Base-by-base conservation (phyloP, 73 alveolate species). In the Breviolum minutum region DNA sequence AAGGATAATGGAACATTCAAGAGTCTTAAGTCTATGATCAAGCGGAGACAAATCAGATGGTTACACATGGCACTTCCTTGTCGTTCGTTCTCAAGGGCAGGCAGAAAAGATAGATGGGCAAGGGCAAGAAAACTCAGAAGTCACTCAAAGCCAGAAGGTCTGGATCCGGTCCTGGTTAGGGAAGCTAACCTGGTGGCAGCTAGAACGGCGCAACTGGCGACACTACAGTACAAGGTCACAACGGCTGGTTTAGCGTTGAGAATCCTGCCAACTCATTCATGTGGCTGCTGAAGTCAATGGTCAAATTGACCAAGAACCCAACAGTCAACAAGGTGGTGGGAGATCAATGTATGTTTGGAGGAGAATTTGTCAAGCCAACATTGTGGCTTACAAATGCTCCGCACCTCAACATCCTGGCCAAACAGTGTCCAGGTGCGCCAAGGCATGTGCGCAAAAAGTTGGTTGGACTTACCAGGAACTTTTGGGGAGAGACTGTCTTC, bases 351-450 rank as follows among this genome's bases (percentile, higher is more conserved):
- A 6, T 29, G 54, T 64, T 64, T 20, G 66, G 63, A 30, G 95
- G 95, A 9, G 83, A 64, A 82, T 64, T 27, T 30, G 20, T 26
- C 13, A 87, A 87, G 30, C 77, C 95, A 11, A 87, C 66, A 7
- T 29, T 60, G 40, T 87, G 95, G 95, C 95, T 87, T 8, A 64
- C 82, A 5, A 87, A 87, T 68, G 73, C 95, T 0, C 32, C 16
- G 13, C 24, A 14, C 77, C n/a, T 87, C 40, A 19, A 87, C 24
- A 68, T 5, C 27, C 4, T 87, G 32, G 95, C 80, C 8, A 22
- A 17, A 0, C 24, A 16, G 0, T 87, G 95, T 27, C 95, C 95
- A 5, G 95, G 95, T 6, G 24, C 54, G 8, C 95, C 95, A 12
- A 32, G 7, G 3, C 95, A 87, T 64, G 68, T 29, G 12, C 95